A percentile compares a stretch with the other conserved stretches of the same genome.
Conservation (phyloP, 225 moss, liverwort and hornwort species). For the Physcomitrium patens region DNA sequence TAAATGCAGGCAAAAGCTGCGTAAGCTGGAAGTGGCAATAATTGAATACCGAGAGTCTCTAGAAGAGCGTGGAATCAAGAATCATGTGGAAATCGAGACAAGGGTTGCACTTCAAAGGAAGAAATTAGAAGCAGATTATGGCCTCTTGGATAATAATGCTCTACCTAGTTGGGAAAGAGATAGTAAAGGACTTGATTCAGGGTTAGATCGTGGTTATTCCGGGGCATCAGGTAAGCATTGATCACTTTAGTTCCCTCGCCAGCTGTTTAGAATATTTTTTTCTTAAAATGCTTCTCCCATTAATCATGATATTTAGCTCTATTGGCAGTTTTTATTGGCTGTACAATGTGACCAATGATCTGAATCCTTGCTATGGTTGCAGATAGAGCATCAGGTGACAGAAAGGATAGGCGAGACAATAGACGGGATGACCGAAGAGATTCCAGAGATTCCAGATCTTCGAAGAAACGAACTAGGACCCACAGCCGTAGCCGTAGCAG, state of each 20-base stretch:
- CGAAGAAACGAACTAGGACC: conserved; percentile 87
- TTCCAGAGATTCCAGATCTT: conserved; percentile 59
- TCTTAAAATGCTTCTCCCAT: background rate
- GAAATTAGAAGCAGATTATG: conserved; percentile 83
- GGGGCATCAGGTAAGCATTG: conserved; percentile 67
- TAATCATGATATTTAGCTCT: background rate
- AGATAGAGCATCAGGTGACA: conserved; percentile 80
- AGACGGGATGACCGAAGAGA: conserved; percentile 70
- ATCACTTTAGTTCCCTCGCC: background rate
- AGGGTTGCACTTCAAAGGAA: conserved; percentile 83
- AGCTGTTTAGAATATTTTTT: background rate
- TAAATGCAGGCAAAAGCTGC: conserved; percentile 88
- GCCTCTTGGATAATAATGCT: conserved; percentile 71
- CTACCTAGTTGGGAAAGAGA: conserved; percentile 68
- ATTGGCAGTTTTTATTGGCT: background rate
- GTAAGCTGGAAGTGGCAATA: conserved; percentile 90
- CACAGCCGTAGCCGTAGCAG: conserved; percentile 95
- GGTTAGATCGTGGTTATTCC: conserved; percentile 60
- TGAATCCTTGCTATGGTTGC: conserved; percentile 34
- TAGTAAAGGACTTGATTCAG: conserved; percentile 70
- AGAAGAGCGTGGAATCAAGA: conserved; percentile 93
- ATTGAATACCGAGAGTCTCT: conserved; percentile 96
- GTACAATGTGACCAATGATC: conserved; percentile 9
- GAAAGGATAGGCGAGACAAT: conserved; percentile 81
- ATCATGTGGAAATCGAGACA: conserved; percentile 83